Percentiles rank a stretch among this genome's conserved stretches.
Conservation (phyloP, 352 stramenopile genomes). For the Pythium aristosporum region DNA sequence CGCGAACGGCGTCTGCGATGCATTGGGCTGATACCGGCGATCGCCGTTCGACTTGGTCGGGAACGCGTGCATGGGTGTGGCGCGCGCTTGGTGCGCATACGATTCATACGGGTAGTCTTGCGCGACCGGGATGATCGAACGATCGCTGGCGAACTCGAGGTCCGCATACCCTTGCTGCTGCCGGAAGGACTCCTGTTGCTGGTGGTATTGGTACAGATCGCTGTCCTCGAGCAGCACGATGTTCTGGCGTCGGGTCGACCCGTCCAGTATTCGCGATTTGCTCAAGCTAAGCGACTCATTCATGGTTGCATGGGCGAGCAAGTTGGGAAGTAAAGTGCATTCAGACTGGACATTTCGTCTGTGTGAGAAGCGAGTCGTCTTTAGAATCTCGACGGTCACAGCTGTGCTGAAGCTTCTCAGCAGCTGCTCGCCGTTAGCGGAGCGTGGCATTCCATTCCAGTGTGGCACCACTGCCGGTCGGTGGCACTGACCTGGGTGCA, state of each 20-base stretch:
- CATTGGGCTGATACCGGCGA: conserved; percentile 7
- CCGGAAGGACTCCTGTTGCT: neutral
- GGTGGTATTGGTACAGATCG: conserved; percentile 22
- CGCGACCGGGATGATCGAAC: neutral
- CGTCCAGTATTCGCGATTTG: neutral
- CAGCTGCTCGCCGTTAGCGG: no score
- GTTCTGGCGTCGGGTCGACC: neutral
- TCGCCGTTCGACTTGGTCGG: neutral
- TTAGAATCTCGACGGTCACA: no score
- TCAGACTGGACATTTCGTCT: no score
- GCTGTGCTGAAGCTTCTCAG: no score
- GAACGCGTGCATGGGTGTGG: neutral
- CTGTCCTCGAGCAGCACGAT: conserved; percentile 23
- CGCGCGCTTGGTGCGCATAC: neutral
- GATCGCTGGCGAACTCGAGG: neutral
- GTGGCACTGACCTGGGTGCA: no score
- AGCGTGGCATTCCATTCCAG: no score
- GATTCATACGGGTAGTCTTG: neutral
- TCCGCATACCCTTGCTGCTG: neutral
- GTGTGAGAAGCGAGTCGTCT: no score
- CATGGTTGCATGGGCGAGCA: no score
- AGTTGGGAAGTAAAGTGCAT: no score
- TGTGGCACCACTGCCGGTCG: no score
- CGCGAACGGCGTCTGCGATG: conserved; percentile 2
- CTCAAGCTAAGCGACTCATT: neutral